A percentile compares a stretch with the other conserved stretches of the same genome.
Evolutionary conservation across 2,329 filamentous ascomycete species (phyloP).

Genomic region (Exophiala calicioides): DNA sequence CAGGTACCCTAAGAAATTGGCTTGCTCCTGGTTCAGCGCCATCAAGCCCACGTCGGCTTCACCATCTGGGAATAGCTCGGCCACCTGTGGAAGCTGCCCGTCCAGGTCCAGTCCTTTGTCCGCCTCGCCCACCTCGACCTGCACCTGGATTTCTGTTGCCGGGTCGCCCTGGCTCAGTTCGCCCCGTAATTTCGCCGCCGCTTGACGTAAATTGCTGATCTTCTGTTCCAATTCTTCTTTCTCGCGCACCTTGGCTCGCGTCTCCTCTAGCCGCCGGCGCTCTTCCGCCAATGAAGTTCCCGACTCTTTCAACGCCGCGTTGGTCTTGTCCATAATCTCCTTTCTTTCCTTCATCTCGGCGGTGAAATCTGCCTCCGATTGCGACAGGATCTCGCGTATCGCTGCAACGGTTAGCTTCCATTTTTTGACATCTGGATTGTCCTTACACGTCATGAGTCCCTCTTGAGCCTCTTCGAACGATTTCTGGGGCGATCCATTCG

Average conservation of each 20-base stretch:
- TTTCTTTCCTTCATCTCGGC: constrained; percentile 82
- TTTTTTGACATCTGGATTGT: no score
- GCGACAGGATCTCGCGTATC: constrained; percentile 77
- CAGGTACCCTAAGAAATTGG: constrained; percentile 51
- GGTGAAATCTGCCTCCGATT: constrained; percentile 77
- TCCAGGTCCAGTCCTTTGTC: constrained; percentile 44
- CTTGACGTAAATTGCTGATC: constrained; percentile 74
- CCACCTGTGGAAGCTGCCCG: constrained; percentile 39
- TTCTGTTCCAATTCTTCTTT: constrained; percentile 67
- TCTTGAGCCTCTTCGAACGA: constrained; percentile 49
- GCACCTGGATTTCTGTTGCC: constrained; percentile 37
- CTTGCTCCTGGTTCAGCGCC: constrained; percentile 43
- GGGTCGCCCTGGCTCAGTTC: constrained; percentile 47
- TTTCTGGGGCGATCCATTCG: constrained; percentile 42
- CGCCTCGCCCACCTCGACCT: constrained; percentile 49
- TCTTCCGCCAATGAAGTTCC: constrained; percentile 78
- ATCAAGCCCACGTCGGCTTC: constrained; percentile 44
- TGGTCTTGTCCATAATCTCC: constrained; percentile 76
- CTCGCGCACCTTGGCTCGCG: constrained; percentile 66
- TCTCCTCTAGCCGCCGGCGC: constrained; percentile 68
- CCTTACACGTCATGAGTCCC: constrained; percentile 47
- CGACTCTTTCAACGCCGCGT: constrained; percentile 75
- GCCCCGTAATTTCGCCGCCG: constrained; percentile 68
- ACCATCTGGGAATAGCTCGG: constrained; percentile 39
- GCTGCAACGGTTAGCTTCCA: constrained; percentile 57